These are phyloP conservation scores for Hericium coralloides DNA, from an alignment of 768 basidiomycete species.

Conservation along the genomic window DNA sequence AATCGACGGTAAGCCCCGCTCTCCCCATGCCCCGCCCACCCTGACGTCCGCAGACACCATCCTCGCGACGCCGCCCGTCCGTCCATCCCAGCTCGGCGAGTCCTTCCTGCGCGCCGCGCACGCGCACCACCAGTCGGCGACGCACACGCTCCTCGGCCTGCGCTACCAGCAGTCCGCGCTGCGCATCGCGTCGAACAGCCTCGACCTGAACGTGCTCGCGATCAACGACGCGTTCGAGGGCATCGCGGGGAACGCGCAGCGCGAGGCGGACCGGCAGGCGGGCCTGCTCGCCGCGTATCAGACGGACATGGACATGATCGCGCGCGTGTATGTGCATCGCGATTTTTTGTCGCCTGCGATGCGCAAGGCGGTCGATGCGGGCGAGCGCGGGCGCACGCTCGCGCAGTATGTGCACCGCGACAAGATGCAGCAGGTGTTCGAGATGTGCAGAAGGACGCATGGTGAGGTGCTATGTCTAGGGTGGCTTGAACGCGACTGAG, in stretches of 20 bases:
- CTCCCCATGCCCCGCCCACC: background rate
- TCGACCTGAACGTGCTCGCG: conserved; percentile 66
- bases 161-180: conserved; percentile 62
- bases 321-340: conserved; percentile 55
- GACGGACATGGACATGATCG: conserved; percentile 64
- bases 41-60: conserved; percentile 37
- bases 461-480: conserved; percentile 31
- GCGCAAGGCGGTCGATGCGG: conserved; percentile 62
- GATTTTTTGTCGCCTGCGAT: conserved; percentile 67
- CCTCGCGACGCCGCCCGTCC: conserved; percentile 63
- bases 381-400: conserved; percentile 57
- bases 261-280: conserved; percentile 62
- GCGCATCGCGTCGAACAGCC: conserved; percentile 59
- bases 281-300: conserved; percentile 53
- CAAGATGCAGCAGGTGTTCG: conserved; percentile 77
- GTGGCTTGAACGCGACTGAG: background rate
- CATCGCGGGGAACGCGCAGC: conserved; percentile 42
- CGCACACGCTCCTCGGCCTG: conserved; percentile 41
- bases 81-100: conserved; percentile 55
- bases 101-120: conserved; percentile 59
- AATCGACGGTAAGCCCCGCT: conserved; percentile 48
- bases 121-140: conserved; percentile 54
- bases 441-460: conserved; percentile 60
- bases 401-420: conserved; percentile 73
- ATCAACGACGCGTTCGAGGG: conserved; percentile 64